Percentiles rank a stretch among this genome's conserved stretches.
Evolutionary conservation across 2,329 filamentous ascomycete species (phyloP).

Genomic region (Colletotrichum horii): DNA sequence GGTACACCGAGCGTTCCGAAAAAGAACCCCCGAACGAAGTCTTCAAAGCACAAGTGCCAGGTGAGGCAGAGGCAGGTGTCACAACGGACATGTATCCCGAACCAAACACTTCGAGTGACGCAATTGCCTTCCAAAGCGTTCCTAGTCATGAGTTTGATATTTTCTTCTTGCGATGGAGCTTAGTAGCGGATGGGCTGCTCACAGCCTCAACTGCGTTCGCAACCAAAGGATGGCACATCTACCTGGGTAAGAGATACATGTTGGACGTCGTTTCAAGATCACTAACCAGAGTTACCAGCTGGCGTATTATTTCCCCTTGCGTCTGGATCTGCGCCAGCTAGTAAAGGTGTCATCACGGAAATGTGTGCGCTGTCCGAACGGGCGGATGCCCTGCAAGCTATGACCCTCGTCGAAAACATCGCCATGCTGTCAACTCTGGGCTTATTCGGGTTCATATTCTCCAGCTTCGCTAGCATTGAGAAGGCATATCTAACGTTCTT

Average conservation of each 20-base stretch:
- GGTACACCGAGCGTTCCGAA: neutral
- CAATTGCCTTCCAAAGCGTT: neutral
- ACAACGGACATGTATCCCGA: neutral
- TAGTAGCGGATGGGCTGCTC: neutral
- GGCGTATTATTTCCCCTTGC: neutral
- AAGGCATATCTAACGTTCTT: neutral
- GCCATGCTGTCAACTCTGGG: neutral
- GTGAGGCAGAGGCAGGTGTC: neutral
- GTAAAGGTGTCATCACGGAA: neutral
- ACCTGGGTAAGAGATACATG: neutral
- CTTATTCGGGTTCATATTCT: neutral
- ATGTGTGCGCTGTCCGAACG: neutral
- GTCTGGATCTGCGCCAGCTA: neutral
- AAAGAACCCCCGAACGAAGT: neutral
- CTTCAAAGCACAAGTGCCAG: neutral
- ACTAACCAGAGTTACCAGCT: neutral
- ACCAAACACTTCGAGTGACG: neutral
- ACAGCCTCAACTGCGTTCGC: neutral
- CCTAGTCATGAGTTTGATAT: neutral
- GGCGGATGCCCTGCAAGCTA: neutral
- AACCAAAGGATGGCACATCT: neutral
- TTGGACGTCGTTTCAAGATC: fast-evolving
- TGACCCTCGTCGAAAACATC: neutral
- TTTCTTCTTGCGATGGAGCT: neutral
- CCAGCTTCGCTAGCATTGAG: neutral